phyloP scores from a whole-genome alignment of 2,329 filamentous ascomycete genomes.

The Neonectria neomacrospora region DNA sequence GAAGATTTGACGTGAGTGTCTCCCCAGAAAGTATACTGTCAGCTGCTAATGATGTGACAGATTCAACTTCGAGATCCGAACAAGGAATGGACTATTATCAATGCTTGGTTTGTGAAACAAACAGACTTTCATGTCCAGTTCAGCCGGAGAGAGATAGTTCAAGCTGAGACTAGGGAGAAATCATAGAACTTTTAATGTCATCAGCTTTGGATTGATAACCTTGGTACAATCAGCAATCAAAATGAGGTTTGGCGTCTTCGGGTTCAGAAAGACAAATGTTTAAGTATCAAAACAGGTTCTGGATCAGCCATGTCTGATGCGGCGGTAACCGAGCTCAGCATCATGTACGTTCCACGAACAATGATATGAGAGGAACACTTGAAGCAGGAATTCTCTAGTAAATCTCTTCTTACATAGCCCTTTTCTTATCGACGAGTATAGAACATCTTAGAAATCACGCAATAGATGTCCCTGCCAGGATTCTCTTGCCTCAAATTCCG shows the following conservation, averaged over 20 bases:
- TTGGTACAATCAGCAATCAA: background rate
- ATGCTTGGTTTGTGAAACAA: constrained; percentile 73
- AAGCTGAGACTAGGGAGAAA: constrained; percentile 41
- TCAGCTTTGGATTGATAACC: background rate
- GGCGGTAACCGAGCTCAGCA: no score
- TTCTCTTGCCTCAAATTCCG: no score
- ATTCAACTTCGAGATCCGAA: constrained; percentile 64
- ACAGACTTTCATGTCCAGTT: constrained; percentile 63
- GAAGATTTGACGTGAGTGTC: constrained; percentile 38
- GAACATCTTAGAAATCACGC: no score
- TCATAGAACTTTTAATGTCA: background rate
- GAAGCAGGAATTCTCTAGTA: no score
- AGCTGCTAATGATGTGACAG: constrained; percentile 48
- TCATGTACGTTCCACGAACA: no score
- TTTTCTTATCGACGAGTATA: no score
- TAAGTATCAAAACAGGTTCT: no score
- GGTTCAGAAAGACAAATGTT: background rate
- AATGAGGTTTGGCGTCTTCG: background rate
- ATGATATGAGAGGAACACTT: no score
- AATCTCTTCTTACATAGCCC: no score
- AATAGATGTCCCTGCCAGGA: no score
- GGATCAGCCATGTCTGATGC: no score
- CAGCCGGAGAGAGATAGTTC: constrained; percentile 55
- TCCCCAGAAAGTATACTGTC: rapidly evolving
- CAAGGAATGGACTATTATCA: constrained; percentile 68